Evolutionary conservation across 106 monocot species (phyloP), one percentile per base, ranked within the genome.

Genomic region (Cymbidium sinense): DNA sequence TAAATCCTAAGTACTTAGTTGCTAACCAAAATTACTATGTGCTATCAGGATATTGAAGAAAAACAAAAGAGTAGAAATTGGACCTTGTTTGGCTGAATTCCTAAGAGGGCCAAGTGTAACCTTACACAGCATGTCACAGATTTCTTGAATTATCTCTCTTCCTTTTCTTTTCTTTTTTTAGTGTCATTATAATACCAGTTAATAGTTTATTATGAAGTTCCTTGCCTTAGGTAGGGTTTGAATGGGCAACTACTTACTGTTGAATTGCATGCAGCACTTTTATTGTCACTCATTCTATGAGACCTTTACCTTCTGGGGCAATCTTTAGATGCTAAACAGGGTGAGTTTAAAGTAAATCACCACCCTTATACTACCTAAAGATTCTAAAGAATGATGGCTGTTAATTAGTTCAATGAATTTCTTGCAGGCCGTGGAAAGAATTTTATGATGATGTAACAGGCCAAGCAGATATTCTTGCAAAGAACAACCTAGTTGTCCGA

Each of bases 311-410:
- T 75, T 27, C 83, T 81, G 96, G 93, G 70, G 96, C 96, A 44
- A 65, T 92, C 33, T 96, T 96, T 81, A 89, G 96, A 96, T 91
- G 89, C 80, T 96, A 91, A 79, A 91, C 94, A 54, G 91, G 91
- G 94, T 94, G 75, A 82, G 89, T 54, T 62, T 37, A 58, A 67
- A 19, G 15, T 27, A 5, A 34, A n/a, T n/a, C n/a, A n/a, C 4
- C 39, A 17, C 27, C 25, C 58, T 28, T 39, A 55, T 44, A 33
- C 29, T 64, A 51, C 34, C 39, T 69, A 64, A 37, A 44, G 27
- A 17, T 70, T 23, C 30, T 73, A 75, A 27, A 9, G 20, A 34
- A 23, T 25, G 13, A n/a, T 19, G 43, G 20, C 15, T n/a, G 27
- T 27, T 58, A 17, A 70, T 74, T 64, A 4, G 47, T 64, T 41